phyloP scores from a whole-genome alignment of 148 eudicot genomes.

The Heliamphora exappendiculata region DNA sequence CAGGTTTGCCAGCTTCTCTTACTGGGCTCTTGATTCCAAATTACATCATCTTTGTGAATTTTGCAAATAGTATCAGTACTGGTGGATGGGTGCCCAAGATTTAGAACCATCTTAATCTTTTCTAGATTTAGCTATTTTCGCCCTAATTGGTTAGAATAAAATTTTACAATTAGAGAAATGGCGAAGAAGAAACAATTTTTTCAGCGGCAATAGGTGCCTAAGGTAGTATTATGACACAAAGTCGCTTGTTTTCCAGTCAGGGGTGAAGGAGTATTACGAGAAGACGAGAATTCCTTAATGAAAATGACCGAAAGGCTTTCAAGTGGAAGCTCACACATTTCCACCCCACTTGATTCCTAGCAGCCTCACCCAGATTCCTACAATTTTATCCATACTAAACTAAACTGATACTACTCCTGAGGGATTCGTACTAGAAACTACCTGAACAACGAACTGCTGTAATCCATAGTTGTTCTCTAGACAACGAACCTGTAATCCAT shows the following conservation, averaged over 20 bases:
- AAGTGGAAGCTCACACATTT: not conserved
- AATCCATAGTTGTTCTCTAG: too few relatives aligned
- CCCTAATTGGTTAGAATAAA: not conserved
- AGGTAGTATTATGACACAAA: not conserved
- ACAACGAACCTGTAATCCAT: not conserved
- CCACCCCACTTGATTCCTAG: not conserved
- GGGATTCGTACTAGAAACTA: too few relatives aligned
- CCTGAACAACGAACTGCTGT: too few relatives aligned
- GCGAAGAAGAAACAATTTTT: not conserved
- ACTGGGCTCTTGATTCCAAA: too few relatives aligned
- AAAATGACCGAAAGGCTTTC: not conserved
- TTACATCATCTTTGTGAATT: too few relatives aligned
- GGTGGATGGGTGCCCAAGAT: not conserved
- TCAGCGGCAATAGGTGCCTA: not conserved
- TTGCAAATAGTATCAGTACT: not conserved
- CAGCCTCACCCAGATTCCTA: not conserved
- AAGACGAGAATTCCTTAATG: too few relatives aligned
- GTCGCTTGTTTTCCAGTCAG: not conserved
- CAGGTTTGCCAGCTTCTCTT: slow-evolving; percentile 46
- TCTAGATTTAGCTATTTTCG: not conserved
- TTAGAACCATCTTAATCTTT: not conserved
- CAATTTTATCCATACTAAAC: not conserved
- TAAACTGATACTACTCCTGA: too few relatives aligned
- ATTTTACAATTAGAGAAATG: not conserved
- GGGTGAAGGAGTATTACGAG: too few relatives aligned